Conservation (phyloP, 1,139 yeast genomes). For the Geotrichum macrosporum region DNA sequence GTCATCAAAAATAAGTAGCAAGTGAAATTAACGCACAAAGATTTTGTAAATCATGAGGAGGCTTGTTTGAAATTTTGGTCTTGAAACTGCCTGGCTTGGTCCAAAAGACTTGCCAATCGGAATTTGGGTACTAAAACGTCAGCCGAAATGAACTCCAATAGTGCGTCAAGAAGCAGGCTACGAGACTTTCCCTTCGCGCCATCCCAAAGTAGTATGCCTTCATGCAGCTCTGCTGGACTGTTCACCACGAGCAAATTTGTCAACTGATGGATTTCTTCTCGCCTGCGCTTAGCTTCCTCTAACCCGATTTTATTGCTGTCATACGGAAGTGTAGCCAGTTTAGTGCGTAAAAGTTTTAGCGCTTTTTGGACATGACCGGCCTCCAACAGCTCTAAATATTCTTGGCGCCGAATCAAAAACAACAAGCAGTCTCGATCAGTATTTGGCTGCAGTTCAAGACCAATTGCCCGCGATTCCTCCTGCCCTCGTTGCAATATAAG, state of each 20-base stretch:
- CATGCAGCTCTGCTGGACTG: slow-evolving; percentile 34
- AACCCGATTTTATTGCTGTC: slow-evolving; percentile 18
- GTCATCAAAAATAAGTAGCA: no score
- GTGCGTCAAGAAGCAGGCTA: slow-evolving; percentile 40
- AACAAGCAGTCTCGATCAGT: slow-evolving; percentile 25
- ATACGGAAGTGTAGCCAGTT: slow-evolving; percentile 32
- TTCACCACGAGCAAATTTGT: slow-evolving; percentile 40
- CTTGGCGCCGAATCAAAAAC: slow-evolving; percentile 36
- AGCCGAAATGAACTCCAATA: slow-evolving; percentile 48
- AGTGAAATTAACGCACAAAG: no score
- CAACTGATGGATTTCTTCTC: slow-evolving; percentile 33
- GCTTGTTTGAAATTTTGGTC: no score
- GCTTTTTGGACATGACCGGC: slow-evolving; percentile 39
- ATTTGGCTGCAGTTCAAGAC: slow-evolving; percentile 33
- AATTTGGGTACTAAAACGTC: slow-evolving; percentile 51
- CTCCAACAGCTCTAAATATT: slow-evolving; percentile 35
- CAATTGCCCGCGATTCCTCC: no score
- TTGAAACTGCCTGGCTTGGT: slow-evolving; percentile 49
- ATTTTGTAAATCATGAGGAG: no score
- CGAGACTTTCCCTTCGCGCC: slow-evolving; percentile 43
- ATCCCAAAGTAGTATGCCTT: slow-evolving; percentile 38
- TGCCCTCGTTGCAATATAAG: slow-evolving; percentile 30
- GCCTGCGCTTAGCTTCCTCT: slow-evolving; percentile 5
- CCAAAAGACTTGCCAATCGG: slow-evolving; percentile 47
- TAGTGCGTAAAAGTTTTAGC: slow-evolving; percentile 43